Evolutionary conservation across 2,329 filamentous ascomycete genomes (phyloP).

Genomic region (Arthrobotrys conoides): DNA sequence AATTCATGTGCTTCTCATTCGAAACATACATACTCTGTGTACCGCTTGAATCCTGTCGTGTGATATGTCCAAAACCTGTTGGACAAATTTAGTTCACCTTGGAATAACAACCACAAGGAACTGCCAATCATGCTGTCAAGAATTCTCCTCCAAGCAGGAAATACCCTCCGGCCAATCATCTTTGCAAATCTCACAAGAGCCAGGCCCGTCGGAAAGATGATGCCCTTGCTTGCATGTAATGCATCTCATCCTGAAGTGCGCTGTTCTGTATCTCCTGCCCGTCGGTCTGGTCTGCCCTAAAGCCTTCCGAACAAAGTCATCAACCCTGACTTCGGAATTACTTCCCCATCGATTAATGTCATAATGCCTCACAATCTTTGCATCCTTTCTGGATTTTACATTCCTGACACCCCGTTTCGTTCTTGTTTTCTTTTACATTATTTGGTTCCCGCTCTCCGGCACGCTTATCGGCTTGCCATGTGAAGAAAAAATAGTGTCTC

Average conservation of each 20-base stretch:
- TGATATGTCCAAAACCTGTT: conserved; percentile 19
- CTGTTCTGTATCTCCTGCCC: background rate
- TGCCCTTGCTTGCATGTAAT: conserved; percentile 25
- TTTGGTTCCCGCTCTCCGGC: conserved; percentile 5
- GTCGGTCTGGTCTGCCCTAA: conserved; percentile 33
- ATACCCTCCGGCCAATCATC: conserved; percentile 35
- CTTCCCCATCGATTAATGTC: conserved; percentile 14
- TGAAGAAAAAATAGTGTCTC: conserved; percentile 32
- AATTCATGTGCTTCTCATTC: background rate
- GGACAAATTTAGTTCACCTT: background rate
- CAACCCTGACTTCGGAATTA: conserved; percentile 18
- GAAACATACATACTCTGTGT: background rate
- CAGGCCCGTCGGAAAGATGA: background rate
- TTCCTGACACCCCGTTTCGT: conserved; percentile 12
- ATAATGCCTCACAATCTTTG: conserved; percentile 27
- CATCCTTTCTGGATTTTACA: background rate
- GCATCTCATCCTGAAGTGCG: conserved; percentile 21
- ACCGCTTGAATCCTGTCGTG: conserved; percentile 13
- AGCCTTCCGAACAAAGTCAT: conserved; percentile 31
- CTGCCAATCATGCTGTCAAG: conserved; percentile 30
- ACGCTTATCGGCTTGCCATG: conserved; percentile 34
- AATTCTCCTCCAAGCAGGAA: conserved; percentile 30
- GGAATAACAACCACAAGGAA: conserved; percentile 2
- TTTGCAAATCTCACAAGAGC: background rate
- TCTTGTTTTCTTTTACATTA: background rate